A percentile compares a stretch with the other conserved stretches of the same genome.
phyloP scores from a whole-genome alignment of 169 alveolate genomes.

The Cryptosporidium canis region DNA sequence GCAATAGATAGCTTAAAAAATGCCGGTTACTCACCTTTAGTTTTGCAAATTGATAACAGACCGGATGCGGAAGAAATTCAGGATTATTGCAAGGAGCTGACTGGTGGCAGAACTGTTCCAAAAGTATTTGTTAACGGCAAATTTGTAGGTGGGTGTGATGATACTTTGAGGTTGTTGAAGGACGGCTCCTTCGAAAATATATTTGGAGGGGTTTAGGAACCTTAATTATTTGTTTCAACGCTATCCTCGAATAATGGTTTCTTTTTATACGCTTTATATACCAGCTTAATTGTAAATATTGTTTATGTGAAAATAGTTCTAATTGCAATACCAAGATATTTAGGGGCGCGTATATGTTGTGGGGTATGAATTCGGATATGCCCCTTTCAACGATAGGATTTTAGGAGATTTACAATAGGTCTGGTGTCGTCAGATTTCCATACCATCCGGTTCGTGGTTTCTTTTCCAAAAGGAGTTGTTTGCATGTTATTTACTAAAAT shows the following conservation, averaged over 20 bases:
- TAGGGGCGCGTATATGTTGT: neutral
- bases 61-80: slow-evolving; percentile 74
- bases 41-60: slow-evolving; percentile 73
- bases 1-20: slow-evolving; percentile 11
- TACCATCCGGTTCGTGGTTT: neutral
- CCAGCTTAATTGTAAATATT: too few relatives aligned
- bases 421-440: neutral
- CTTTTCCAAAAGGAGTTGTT: neutral
- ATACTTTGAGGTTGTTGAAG: slow-evolving; percentile 54
- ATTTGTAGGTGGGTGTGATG: slow-evolving; percentile 80
- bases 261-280: too few relatives aligned
- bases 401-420: neutral
- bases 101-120: slow-evolving; percentile 80
- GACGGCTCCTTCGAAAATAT: slow-evolving; percentile 17
- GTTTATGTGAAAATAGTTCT: too few relatives aligned
- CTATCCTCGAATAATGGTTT: neutral
- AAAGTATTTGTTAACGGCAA: slow-evolving; percentile 76
- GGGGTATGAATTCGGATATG: slow-evolving; percentile 16
- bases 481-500: neutral
- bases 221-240: neutral
- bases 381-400: neutral
- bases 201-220: neutral
- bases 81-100: slow-evolving; percentile 68
- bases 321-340: neutral
- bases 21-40: slow-evolving; percentile 43